phyloP scores from a whole-genome alignment of 805 yeast species.

The Priceomyces fermenticarens region DNA sequence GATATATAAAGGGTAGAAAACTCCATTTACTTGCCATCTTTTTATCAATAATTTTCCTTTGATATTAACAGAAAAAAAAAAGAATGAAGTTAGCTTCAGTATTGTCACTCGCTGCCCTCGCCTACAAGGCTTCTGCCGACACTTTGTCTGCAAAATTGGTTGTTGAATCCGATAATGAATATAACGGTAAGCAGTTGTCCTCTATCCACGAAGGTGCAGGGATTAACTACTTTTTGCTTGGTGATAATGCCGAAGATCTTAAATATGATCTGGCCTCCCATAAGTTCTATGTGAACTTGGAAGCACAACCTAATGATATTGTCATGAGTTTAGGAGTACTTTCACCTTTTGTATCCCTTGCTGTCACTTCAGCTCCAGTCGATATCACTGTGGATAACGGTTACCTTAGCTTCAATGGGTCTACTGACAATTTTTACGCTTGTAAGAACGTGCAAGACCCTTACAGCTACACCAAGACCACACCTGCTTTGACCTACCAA shows the following conservation, averaged over 20 bases:
- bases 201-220: slow-evolving; percentile 46
- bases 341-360: no score
- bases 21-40: no score
- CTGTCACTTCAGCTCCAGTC: slow-evolving; percentile 9
- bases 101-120: slow-evolving; percentile 2
- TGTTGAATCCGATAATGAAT: slow-evolving; percentile 19
- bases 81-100: slow-evolving; percentile 1
- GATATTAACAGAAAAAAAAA: no score
- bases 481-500: slow-evolving; percentile 14
- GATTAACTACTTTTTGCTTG: slow-evolving; percentile 35
- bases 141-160: slow-evolving; percentile 13
- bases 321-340: no score
- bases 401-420: slow-evolving; percentile 14
- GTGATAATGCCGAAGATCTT: slow-evolving; percentile 15
- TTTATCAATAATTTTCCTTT: no score
- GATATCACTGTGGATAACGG: slow-evolving; percentile 13
- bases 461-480: slow-evolving; percentile 18
- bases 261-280: no score
- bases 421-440: slow-evolving; percentile 20
- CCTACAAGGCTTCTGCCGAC: background rate
- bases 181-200: slow-evolving; percentile 27
- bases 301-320: no score
- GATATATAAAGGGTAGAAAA: no score
- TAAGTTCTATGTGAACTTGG: no score
- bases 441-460: slow-evolving; percentile 27